phyloP scores from a whole-genome alignment of 768 basidiomycete genomes.

The Galerina sulciceps region DNA sequence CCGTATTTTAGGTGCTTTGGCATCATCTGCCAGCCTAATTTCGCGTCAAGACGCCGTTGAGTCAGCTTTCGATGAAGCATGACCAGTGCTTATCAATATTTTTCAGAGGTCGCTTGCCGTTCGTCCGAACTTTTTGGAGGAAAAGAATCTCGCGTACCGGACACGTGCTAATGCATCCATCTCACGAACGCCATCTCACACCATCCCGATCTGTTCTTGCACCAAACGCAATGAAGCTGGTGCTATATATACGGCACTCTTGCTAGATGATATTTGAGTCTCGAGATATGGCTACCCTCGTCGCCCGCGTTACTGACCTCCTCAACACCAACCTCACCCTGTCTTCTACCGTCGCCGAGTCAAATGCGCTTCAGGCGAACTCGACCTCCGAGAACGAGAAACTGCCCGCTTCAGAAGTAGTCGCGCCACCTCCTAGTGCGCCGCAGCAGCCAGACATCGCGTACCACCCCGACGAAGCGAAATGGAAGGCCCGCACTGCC shows the following conservation, averaged over 20 bases:
- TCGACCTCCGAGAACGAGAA: not conserved
- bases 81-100: too few relatives aligned
- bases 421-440: not conserved
- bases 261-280: not conserved
- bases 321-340: slow-evolving; percentile 8
- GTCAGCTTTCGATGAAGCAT: too few relatives aligned
- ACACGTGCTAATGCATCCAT: not conserved
- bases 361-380: too few relatives aligned
- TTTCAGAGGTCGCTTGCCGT: too few relatives aligned
- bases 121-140: too few relatives aligned
- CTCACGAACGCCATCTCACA: slow-evolving; percentile 16
- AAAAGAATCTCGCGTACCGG: too few relatives aligned
- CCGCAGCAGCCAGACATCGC: slow-evolving; percentile 40
- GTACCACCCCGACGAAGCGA: slow-evolving; percentile 42
- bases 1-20: too few relatives aligned
- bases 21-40: too few relatives aligned
- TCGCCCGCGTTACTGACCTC: slow-evolving; percentile 12
- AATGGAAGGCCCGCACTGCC: slow-evolving; percentile 42
- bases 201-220: slow-evolving; percentile 10
- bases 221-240: not conserved
- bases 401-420: not conserved
- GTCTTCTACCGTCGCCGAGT: not conserved
- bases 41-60: too few relatives aligned
- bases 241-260: not conserved
- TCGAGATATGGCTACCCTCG: slow-evolving; percentile 10